These are phyloP conservation scores for Phylloporus arenicola DNA, from an alignment of 768 basidiomycete species.

Conservation along the genomic window DNA sequence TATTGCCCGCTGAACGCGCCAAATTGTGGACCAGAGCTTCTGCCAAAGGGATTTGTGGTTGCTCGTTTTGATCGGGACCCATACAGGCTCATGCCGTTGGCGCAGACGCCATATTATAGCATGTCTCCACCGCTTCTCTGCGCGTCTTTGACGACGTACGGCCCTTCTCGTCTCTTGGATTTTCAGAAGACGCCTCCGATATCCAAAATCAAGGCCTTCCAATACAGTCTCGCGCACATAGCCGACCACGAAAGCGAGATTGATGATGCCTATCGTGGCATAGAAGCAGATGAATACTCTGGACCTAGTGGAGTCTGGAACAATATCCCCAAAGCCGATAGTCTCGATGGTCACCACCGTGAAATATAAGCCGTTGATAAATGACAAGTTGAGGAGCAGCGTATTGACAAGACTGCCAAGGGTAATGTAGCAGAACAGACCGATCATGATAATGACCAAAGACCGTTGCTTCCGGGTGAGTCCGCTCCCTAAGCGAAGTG, in stretches of 20 bases:
- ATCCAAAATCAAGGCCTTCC: slow-evolving; percentile 65
- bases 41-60: slow-evolving; percentile 5
- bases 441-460: slow-evolving; percentile 73
- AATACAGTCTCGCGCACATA: slow-evolving; percentile 66
- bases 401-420: slow-evolving; percentile 62
- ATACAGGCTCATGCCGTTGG: slow-evolving; percentile 43
- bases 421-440: slow-evolving; percentile 67
- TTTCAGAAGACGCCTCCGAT: slow-evolving; percentile 47
- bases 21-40: slow-evolving; percentile 7
- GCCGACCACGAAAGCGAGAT: slow-evolving; percentile 56
- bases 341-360: slow-evolving; percentile 70
- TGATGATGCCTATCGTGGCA: slow-evolving; percentile 55
- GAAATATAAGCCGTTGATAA: slow-evolving; percentile 76
- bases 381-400: slow-evolving; percentile 46
- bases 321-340: slow-evolving; percentile 73
- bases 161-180: slow-evolving; percentile 44
- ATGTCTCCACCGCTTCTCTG: slow-evolving; percentile 50
- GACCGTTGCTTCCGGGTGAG: slow-evolving; percentile 75
- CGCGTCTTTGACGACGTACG: slow-evolving; percentile 38
- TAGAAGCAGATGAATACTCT: slow-evolving; percentile 60
- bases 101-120: slow-evolving; percentile 63
- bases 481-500: slow-evolving; percentile 55
- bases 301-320: slow-evolving; percentile 43
- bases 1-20: slow-evolving; percentile 8
- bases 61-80: slow-evolving; percentile 40